Base-by-base conservation (phyloP, 176 grass and related monocot species). In the Tillandsia leiboldiana region DNA sequence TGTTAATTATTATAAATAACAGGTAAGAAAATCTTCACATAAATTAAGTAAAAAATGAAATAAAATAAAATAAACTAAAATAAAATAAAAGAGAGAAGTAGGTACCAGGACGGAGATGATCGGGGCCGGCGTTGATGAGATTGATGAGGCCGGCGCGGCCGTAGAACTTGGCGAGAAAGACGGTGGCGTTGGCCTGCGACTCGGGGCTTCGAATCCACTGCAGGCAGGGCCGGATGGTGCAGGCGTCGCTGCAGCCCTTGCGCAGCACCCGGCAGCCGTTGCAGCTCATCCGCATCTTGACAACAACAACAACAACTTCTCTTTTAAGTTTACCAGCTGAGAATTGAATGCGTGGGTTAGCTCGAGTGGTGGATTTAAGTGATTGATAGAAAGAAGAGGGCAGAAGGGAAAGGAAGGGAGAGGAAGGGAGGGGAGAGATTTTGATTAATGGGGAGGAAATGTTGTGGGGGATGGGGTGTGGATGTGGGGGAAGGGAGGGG, bases 121-220 rank as follows among this genome's bases (percentile, higher is more conserved):
- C 75, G 12, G 50, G 68, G 13, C 65, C 76, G 3, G 76, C 82
- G 58, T 80, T 74, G 65, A 89, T 80, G 11, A 89, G 87, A 65
- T 89, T 89, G 57, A 89, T 70, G 26, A 89, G 87, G 0, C 82
- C 87, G 26, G 82, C 87, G 15, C 87, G 87, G 79, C 87, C 87
- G 79, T 89, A 89, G 76, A 89, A 89, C 87, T 89, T 89, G 72
- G 87, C 87, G 12, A 89, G 87, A 79, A 89, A 89, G 48, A 89
- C 87, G 65, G 87, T 85, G 57, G 87, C 87, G 76, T 89, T 89
- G 63, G 86, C 82, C 78, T 88, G 86, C 59, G 86, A 71, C 12
- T 84, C 78, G 22, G 82, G 71, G 68, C 63, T 79, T 71, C 69
- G 75, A 67, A 89, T 89, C 87, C 87, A 85, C 79, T 85, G 76